Base-by-base conservation (phyloP, 78 protist genomes). In the Dictyostelium purpureum region DNA sequence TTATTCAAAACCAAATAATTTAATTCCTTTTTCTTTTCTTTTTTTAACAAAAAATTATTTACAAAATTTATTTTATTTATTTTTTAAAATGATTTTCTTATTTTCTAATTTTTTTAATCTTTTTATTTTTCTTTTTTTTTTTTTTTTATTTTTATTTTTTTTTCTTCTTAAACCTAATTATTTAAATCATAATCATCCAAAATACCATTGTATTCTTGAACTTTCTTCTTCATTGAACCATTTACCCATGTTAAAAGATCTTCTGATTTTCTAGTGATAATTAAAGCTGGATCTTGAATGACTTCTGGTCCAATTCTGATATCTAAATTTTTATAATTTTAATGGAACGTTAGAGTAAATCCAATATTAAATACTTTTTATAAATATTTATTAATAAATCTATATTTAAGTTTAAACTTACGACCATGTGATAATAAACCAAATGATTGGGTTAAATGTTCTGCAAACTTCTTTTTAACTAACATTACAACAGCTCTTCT, bases 251-350 rank as follows among this genome's bases (percentile, higher is more conserved):
- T 83, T 31, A 83, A 31, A 21, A 83, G 43, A 83, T 83, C 90
- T 59, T 83, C 79, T 40, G 66, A 54, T 73, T 83, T 83, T 83
- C 90, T 83, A 14, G 90, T 71, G 11, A 83, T 54, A 26, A 83
- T 45, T 31, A 83, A 59, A 18, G 90, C 79, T 71, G 90, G 90
- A 83, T 83, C 90, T 69, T n/a, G 40, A 26, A 83, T 33, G 43
- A 74, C 42, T 73, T 83, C 76, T 57, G 90, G 90, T 57, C 90
- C 90, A 26, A 83, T 83, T 73, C 90, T 83, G 12, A 83, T 61
- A 42, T 83, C 89, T 81, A 81, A 33, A 56, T n/a, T n/a, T n/a
- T n/a, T n/a, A n/a, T n/a, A n/a, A n/a, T n/a, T n/a, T n/a, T n/a
- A n/a, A n/a, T n/a, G n/a, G n/a, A n/a, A n/a, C n/a, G n/a, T n/a